phyloP scores from a whole-genome alignment of 1,284 basidiomycete genomes.

The Tilletia caries region DNA sequence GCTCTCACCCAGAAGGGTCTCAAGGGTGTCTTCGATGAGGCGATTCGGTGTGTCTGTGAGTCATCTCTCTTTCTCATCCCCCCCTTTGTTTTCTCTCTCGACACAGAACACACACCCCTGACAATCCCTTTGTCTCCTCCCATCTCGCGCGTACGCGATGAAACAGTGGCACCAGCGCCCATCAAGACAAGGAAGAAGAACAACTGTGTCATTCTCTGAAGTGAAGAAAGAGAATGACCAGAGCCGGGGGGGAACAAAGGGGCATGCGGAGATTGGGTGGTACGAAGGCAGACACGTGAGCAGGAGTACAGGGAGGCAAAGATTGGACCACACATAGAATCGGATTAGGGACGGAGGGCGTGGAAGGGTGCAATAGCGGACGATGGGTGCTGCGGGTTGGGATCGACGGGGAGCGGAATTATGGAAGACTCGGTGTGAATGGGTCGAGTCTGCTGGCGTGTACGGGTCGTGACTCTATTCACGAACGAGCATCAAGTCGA shows the following conservation, averaged over 20 bases:
- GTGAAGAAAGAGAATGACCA: slow-evolving; percentile 17
- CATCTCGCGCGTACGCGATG: slow-evolving; percentile 15
- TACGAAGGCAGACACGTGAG: not conserved
- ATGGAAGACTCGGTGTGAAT: too few species aligned
- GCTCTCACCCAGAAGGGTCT: slow-evolving; percentile 88
- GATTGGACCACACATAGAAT: not conserved
- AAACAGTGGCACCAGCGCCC: slow-evolving; percentile 29
- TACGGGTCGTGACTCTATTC: too few species aligned
- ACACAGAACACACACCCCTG: not conserved
- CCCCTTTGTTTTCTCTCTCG: too few species aligned
- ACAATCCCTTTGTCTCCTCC: not conserved
- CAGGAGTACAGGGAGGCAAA: not conserved
- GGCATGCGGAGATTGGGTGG: not conserved
- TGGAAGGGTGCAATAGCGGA: too few species aligned
- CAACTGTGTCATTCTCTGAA: slow-evolving; percentile 49
- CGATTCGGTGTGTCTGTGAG: slow-evolving; percentile 44
- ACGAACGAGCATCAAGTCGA: too few species aligned
- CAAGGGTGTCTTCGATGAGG: slow-evolving; percentile 53
- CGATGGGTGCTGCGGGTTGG: too few species aligned
- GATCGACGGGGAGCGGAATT: too few species aligned
- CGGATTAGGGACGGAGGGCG: too few species aligned
- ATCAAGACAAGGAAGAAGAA: slow-evolving; percentile 49
- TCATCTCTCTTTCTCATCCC: not conserved
- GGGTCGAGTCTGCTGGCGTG: too few species aligned
- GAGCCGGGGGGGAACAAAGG: not conserved